These are phyloP conservation scores for Podospora pseudocomata DNA, from an alignment of 495 filamentous ascomycete species.

Conservation along the genomic window DNA sequence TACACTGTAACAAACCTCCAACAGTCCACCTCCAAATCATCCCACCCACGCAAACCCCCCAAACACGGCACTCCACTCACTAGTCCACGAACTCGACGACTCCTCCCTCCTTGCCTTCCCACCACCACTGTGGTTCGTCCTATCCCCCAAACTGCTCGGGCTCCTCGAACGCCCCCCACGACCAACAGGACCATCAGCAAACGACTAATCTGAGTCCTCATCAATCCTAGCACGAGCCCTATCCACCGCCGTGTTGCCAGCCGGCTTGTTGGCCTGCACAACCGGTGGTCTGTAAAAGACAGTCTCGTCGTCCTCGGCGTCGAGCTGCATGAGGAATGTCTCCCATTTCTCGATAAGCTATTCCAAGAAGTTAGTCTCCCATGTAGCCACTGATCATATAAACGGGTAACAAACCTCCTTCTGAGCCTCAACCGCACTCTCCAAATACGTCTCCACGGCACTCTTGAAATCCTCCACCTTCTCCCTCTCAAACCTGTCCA, in stretches of 20 bases:
- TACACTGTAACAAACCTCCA: background rate
- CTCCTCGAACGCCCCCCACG: background rate
- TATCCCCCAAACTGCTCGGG: background rate
- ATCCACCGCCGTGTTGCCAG: conserved; percentile 48
- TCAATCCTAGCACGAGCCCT: conserved; percentile 48
- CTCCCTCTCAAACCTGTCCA: conserved; percentile 92
- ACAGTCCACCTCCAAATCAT: background rate
- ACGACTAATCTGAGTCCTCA: conserved; percentile 48
- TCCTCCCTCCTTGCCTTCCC: background rate
- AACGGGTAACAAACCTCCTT: conserved; percentile 71
- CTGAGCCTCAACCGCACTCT: conserved; percentile 94
- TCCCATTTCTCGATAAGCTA: conserved; percentile 99
- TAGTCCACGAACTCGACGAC: background rate
- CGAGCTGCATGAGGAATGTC: conserved; percentile 91
- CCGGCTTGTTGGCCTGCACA: conserved; percentile 41
- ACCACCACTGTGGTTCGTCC: background rate
- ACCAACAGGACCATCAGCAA: background rate
- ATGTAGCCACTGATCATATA: background rate
- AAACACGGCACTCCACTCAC: background rate
- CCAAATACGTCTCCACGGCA: conserved; percentile 93
- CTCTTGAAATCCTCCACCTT: conserved; percentile 99
- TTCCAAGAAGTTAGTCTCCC: conserved; percentile 12
- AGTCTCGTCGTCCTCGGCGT: conserved; percentile 83
- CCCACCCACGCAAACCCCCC: background rate
- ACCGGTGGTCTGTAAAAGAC: conserved; percentile 67